Percentiles rank a stretch among this genome's conserved stretches.
phyloP scores from a whole-genome alignment of 1,284 basidiomycete species.

The Boletus albobrunnescens region DNA sequence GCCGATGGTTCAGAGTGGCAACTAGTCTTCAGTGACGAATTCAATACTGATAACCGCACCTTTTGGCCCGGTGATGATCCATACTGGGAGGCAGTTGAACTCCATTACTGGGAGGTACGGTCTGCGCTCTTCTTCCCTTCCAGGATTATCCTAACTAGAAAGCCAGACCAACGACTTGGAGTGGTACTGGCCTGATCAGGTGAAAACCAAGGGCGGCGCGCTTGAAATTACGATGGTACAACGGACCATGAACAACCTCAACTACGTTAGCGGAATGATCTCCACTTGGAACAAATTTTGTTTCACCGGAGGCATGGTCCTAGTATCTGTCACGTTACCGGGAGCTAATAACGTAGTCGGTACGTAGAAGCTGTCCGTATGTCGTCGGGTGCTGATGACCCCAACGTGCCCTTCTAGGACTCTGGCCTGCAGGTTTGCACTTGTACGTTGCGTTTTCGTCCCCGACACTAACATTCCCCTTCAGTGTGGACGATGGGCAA shows the following conservation, averaged over 20 bases:
- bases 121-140: not conserved
- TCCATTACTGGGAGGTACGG: conserved; percentile 38
- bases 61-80: conserved; percentile 70
- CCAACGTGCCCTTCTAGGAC: conserved; percentile 14
- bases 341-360: conserved; percentile 58
- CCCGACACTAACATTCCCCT: conserved; percentile 12
- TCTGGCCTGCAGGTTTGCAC: conserved; percentile 34
- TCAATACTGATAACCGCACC: conserved; percentile 73
- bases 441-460: not conserved
- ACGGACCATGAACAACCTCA: conserved; percentile 65
- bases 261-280: conserved; percentile 72
- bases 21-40: conserved; percentile 88
- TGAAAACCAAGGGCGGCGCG: conserved; percentile 75
- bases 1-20: conserved; percentile 47
- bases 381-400: conserved; percentile 18
- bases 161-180: conserved; percentile 51
- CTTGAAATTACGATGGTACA: conserved; percentile 75
- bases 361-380: conserved; percentile 46
- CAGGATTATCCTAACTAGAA: not conserved
- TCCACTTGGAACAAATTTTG: conserved; percentile 91
- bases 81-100: conserved; percentile 58
- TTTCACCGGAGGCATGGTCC: conserved; percentile 82
- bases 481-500: conserved; percentile 65
- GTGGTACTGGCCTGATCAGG: conserved; percentile 76
- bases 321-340: conserved; percentile 76